Evolutionary conservation across 202 grass and related monocot genomes (phyloP).

Genomic region (Zoysia matrella): DNA sequence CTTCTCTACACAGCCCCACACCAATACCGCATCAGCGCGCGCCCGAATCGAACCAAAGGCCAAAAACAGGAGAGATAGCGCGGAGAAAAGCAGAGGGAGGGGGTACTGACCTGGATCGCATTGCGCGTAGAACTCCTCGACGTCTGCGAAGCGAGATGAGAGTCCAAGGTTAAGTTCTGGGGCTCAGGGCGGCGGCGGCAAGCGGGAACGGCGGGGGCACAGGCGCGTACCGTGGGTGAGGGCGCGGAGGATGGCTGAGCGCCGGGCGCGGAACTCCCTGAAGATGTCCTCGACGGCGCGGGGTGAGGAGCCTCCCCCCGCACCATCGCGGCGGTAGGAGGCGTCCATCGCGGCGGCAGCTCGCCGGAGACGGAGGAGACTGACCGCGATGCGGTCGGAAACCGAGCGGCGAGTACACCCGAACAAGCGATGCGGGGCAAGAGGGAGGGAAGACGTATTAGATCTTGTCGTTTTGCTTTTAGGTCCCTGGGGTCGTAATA

Average conservation of each 20-base stretch:
- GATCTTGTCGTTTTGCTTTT: slow-evolving; percentile 25
- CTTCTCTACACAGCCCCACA: slow-evolving; percentile 52
- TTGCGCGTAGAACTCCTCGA: no score
- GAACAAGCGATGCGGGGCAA: slow-evolving; percentile 39
- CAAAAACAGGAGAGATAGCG: not conserved
- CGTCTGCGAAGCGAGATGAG: not conserved
- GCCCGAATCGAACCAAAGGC: not conserved
- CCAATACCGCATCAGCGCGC: not conserved
- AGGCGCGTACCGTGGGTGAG: slow-evolving; percentile 54
- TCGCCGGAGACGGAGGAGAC: not conserved
- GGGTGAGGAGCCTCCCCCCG: not conserved
- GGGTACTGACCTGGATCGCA: slow-evolving; percentile 62
- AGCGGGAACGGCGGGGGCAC: not conserved
- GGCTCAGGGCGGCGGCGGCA: not conserved
- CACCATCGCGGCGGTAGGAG: not conserved
- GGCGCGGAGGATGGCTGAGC: slow-evolving; percentile 70
- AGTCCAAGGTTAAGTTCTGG: not conserved
- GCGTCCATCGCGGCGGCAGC: not conserved
- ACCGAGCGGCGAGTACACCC: slow-evolving; percentile 1
- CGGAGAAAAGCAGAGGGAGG: not conserved
- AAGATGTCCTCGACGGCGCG: slow-evolving; percentile 67
- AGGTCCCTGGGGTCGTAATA: not conserved
- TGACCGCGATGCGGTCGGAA: not conserved
- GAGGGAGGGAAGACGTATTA: slow-evolving; percentile 29
- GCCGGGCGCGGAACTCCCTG: slow-evolving; percentile 67